Evolutionary conservation across 78 protist genomes (phyloP).

Genomic region (Creolimax fragrantissima): DNA sequence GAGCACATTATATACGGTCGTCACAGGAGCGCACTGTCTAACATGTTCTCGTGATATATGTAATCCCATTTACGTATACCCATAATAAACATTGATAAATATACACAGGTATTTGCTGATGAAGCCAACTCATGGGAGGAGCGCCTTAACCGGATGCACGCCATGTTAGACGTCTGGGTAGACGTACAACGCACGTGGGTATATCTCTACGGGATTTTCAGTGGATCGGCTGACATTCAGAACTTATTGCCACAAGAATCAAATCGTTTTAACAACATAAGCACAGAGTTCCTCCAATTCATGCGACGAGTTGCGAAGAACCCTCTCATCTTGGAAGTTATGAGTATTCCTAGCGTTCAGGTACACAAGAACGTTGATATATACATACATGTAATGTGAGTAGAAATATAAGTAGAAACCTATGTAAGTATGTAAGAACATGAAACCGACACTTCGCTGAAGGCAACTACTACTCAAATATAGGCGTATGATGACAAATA

Average conservation of each 20-base stretch:
- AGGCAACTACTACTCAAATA: too few species aligned
- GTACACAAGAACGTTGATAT: too few species aligned
- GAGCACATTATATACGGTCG: too few species aligned
- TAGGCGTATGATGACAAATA: too few species aligned
- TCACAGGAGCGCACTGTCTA: too few species aligned
- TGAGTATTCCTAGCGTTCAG: conserved; percentile 52
- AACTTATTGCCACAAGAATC: conserved; percentile 78
- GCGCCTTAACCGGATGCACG: conserved; percentile 52
- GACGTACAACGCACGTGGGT: conserved; percentile 95
- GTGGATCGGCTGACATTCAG: conserved; percentile 81
- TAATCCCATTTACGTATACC: too few species aligned
- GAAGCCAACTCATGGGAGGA: conserved; percentile 83
- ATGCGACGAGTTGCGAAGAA: conserved; percentile 57
- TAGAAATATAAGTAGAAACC: too few species aligned
- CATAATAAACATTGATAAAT: too few species aligned
- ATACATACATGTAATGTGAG: too few species aligned
- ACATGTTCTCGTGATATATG: too few species aligned
- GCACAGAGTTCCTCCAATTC: conserved; percentile 71
- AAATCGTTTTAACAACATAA: conserved; percentile 60
- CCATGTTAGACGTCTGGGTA: conserved; percentile 74
- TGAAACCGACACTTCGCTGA: too few species aligned
- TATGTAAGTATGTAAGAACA: too few species aligned
- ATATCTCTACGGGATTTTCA: conserved; percentile 88
- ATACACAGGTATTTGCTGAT: conserved; percentile 56
- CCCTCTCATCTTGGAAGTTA: conserved; percentile 58